Evolutionary conservation across 163 green algal species (phyloP).

Genomic region (Scenedesmus sp.): DNA sequence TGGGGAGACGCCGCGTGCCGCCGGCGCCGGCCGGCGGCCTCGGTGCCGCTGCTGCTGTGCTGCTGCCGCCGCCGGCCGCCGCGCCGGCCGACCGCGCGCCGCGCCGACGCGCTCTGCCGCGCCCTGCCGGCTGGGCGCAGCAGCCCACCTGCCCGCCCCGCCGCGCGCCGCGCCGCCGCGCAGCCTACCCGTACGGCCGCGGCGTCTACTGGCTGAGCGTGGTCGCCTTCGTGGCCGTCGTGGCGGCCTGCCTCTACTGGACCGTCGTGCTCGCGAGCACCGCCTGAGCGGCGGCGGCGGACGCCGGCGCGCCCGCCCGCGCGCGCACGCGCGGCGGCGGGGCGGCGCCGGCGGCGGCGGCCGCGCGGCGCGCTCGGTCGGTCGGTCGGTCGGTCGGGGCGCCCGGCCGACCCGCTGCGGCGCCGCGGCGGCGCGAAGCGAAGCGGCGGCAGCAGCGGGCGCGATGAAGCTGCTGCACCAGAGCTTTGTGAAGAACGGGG

Average conservation of each 20-base stretch:
- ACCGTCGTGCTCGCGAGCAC: slow-evolving; percentile 22
- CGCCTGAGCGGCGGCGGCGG: slow-evolving; percentile 8
- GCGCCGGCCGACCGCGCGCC: too few relatives aligned
- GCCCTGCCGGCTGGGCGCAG: too few relatives aligned
- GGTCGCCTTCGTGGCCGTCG: slow-evolving; percentile 41
- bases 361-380: not conserved
- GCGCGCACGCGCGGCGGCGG: not conserved
- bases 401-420: not conserved
- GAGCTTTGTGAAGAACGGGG: slow-evolving; percentile 59
- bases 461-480: slow-evolving; percentile 80
- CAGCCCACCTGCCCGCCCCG: too few relatives aligned
- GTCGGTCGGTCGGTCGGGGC: not conserved
- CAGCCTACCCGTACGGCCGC: slow-evolving; percentile 27
- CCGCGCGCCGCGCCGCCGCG: not conserved
- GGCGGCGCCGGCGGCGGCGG: not conserved
- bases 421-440: not conserved
- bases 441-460: not conserved
- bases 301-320: not conserved
- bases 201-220: slow-evolving; percentile 42
- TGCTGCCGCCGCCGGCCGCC: too few relatives aligned
- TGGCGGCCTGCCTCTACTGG: slow-evolving; percentile 50
- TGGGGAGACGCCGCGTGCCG: not conserved
- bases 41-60: not conserved
- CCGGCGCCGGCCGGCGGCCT: too few relatives aligned
- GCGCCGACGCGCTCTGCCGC: too few relatives aligned